Evolutionary conservation across 2,329 filamentous ascomycete genomes (phyloP).

Genomic region (Verticillium nonalfalfae): DNA sequence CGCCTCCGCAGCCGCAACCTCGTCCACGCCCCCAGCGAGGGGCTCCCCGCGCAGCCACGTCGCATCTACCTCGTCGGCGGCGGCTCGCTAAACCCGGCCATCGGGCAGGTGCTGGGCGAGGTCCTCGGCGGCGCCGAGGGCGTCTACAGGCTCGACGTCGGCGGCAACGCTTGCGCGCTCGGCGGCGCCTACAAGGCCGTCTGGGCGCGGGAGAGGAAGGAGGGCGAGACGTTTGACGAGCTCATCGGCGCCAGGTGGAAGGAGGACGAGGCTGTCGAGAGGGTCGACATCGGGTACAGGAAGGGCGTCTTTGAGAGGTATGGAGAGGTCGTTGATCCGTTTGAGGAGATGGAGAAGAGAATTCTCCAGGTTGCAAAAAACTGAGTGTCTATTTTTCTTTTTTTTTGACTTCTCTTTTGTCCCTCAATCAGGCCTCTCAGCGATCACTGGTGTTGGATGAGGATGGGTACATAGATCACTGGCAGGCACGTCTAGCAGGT

Average conservation of each 20-base stretch:
- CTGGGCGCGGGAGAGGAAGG: constrained; percentile 72
- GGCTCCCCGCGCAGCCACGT: constrained; percentile 74
- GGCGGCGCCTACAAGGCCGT: constrained; percentile 95
- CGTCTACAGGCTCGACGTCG: constrained; percentile 88
- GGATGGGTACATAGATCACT: no score
- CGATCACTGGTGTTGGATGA: no score
- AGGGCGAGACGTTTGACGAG: constrained; percentile 77
- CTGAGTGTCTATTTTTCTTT: constrained; percentile 4
- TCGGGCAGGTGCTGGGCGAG: constrained; percentile 76
- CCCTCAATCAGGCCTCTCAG: no score
- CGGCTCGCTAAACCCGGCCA: constrained; percentile 82
- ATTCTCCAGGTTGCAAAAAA: constrained; percentile 45
- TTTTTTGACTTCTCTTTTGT: no score
- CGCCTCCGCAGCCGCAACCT: constrained; percentile 77
- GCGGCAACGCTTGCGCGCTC: constrained; percentile 89
- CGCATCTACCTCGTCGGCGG: constrained; percentile 93
- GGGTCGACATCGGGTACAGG: constrained; percentile 75
- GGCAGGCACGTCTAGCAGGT: no score
- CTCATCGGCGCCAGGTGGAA: constrained; percentile 79
- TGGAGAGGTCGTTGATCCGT: constrained; percentile 67
- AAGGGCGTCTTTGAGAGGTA: constrained; percentile 71
- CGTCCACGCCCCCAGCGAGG: constrained; percentile 38
- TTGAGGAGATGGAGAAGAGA: constrained; percentile 66
- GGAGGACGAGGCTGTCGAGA: constrained; percentile 76
- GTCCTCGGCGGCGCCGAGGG: constrained; percentile 86